Conservation (phyloP, 148 eudicot genomes). For the Heliosperma pusillum region DNA sequence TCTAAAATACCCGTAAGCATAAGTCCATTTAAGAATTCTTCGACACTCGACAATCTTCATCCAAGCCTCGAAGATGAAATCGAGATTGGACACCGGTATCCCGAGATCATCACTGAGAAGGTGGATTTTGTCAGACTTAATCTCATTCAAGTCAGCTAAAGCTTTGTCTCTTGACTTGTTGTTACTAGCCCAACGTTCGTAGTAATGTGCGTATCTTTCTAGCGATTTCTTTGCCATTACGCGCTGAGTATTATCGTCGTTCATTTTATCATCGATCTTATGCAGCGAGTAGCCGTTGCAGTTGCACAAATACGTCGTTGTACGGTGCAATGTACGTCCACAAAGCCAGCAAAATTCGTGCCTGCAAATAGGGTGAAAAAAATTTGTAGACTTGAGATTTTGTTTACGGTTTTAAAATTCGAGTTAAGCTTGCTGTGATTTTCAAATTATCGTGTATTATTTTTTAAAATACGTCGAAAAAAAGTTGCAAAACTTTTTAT, state of each 20-base stretch:
- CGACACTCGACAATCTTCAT: conserved; percentile 63
- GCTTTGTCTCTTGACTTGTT: conserved; percentile 71
- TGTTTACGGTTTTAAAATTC: no score
- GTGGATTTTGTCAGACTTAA: conserved; percentile 17
- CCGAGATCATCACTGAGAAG: neutral
- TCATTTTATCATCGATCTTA: neutral
- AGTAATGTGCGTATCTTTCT: conserved; percentile 42
- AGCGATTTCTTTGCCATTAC: conserved; percentile 33
- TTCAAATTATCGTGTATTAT: no score
- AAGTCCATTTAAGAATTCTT: conserved; percentile 65
- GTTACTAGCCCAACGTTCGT: conserved; percentile 45
- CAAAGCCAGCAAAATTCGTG: conserved; percentile 50
- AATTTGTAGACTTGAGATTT: no score
- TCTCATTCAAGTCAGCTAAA: conserved; percentile 51
- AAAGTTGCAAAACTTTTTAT: no score
- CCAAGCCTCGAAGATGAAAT: conserved; percentile 72
- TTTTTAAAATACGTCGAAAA: no score
- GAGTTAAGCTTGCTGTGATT: no score
- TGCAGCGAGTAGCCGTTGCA: conserved; percentile 35
- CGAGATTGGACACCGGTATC: conserved; percentile 44
- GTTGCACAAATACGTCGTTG: conserved; percentile 23
- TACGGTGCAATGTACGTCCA: neutral
- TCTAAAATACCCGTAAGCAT: conserved; percentile 56
- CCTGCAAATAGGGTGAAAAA: neutral
- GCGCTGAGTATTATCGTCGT: conserved; percentile 26